Evolutionary conservation across 805 yeast species (phyloP).

Genomic region (Yarrowia sp.): DNA sequence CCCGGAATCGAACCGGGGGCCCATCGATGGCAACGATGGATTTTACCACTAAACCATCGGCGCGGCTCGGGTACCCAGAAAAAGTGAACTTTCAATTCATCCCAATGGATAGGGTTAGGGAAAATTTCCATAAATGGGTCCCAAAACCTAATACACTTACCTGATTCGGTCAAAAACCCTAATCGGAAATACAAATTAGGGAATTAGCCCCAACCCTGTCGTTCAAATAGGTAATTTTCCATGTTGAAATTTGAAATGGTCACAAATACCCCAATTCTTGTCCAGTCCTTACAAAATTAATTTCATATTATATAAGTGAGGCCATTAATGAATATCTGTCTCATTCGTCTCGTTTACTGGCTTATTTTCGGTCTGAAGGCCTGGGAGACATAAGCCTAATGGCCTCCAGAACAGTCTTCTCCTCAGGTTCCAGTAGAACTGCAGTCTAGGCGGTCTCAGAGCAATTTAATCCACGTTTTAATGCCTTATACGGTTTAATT

Average conservation of each 20-base stretch:
- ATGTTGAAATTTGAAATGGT: too few relatives aligned
- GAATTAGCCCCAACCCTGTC: neutral
- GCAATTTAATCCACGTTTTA: neutral
- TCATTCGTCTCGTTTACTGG: neutral
- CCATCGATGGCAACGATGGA: conserved; percentile 24
- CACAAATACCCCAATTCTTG: too few relatives aligned
- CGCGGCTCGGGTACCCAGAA: neutral
- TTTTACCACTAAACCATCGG: conserved; percentile 23
- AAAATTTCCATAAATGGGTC: neutral
- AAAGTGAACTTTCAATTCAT: neutral
- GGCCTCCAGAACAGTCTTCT: neutral
- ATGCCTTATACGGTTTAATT: neutral
- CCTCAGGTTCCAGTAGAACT: neutral
- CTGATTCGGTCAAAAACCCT: neutral
- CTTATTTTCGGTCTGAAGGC: neutral
- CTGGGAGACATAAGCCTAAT: neutral
- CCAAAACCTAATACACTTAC: neutral
- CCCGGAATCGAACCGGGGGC: conserved; percentile 25
- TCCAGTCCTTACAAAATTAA: neutral
- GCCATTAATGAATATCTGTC: neutral
- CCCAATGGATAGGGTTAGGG: neutral
- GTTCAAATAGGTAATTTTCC: neutral
- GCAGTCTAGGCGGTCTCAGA: neutral
- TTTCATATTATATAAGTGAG: neutral
- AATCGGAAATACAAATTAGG: neutral